These are phyloP conservation scores for Cordyceps cicadae DNA, from an alignment of 2,329 filamentous ascomycete species.

Conservation along the genomic window DNA sequence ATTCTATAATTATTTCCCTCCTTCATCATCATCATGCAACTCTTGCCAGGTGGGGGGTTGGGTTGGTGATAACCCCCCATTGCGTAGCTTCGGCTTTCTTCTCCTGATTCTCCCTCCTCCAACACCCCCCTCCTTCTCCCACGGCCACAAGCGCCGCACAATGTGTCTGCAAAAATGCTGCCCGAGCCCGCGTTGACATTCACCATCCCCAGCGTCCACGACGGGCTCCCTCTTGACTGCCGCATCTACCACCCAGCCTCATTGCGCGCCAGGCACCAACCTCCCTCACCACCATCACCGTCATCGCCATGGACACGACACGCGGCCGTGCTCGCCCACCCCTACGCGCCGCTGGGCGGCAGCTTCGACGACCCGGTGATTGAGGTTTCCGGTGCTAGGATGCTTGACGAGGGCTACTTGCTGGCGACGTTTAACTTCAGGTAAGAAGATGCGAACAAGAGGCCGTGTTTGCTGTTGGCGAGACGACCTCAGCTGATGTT, in stretches of 20 bases:
- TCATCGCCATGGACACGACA: constrained; percentile 31
- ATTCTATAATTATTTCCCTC: not conserved
- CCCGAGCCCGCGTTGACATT: constrained; percentile 56
- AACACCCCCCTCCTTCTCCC: not conserved
- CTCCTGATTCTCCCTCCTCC: not conserved
- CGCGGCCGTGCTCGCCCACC: constrained; percentile 69
- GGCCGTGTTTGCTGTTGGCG: not conserved
- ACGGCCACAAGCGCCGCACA: constrained; percentile 7
- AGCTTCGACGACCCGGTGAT: constrained; percentile 77
- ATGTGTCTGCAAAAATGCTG: constrained; percentile 34
- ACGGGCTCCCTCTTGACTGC: constrained; percentile 67
- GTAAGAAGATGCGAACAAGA: constrained; percentile 33
- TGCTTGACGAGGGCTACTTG: constrained; percentile 63
- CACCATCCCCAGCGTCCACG: constrained; percentile 76
- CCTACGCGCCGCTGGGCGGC: constrained; percentile 82
- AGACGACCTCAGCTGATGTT: constrained; percentile 12
- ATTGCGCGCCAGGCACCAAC: constrained; percentile 9
- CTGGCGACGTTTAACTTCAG: constrained; percentile 91
- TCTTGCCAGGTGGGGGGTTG: not conserved
- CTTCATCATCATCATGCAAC: not conserved
- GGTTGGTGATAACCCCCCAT: not conserved
- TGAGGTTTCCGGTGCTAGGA: constrained; percentile 50
- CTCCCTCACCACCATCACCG: too few species aligned
- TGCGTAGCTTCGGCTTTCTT: not conserved
- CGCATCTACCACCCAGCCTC: constrained; percentile 67